Percentiles rank a stretch among this genome's conserved stretches.
phyloP scores from a whole-genome alignment of 495 filamentous ascomycete species.

The Hypoxylon fuscum region DNA sequence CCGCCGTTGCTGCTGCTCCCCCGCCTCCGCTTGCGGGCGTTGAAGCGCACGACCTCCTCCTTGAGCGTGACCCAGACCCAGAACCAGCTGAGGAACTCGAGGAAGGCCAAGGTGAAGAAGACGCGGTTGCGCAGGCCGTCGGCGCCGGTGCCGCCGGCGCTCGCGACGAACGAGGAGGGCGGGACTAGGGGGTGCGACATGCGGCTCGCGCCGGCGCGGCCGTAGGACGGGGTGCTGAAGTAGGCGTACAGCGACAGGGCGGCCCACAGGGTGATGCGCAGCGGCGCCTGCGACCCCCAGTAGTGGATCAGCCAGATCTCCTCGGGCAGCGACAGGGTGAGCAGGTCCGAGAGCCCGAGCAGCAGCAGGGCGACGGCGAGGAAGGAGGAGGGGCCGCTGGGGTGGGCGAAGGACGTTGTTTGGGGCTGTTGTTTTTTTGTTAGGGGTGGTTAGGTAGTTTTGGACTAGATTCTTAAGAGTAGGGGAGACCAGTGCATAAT shows the following conservation, averaged over 20 bases:
- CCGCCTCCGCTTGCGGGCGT: slow-evolving; percentile 45
- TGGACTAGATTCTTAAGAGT: neutral
- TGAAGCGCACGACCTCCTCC: slow-evolving; percentile 56
- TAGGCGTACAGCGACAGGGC: slow-evolving; percentile 74
- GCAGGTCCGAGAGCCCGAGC: slow-evolving; percentile 75
- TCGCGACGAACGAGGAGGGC: slow-evolving; percentile 6
- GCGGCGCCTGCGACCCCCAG: slow-evolving; percentile 76
- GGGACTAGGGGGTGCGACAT: slow-evolving; percentile 41
- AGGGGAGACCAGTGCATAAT: neutral
- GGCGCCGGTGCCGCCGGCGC: slow-evolving; percentile 48
- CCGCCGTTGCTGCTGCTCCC: slow-evolving; percentile 44
- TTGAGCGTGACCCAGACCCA: slow-evolving; percentile 73
- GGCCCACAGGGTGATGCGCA: slow-evolving; percentile 73
- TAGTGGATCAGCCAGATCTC: slow-evolving; percentile 67
- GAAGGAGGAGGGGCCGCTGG: slow-evolving; percentile 74
- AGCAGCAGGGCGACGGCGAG: slow-evolving; percentile 73
- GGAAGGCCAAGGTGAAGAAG: slow-evolving; percentile 83
- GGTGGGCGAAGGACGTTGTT: slow-evolving; percentile 66
- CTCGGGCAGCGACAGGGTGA: slow-evolving; percentile 74
- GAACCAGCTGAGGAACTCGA: slow-evolving; percentile 89
- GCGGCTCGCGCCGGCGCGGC: slow-evolving; percentile 21
- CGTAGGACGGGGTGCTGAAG: slow-evolving; percentile 55
- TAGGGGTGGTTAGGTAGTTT: slow-evolving; percentile 1
- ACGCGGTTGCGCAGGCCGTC: slow-evolving; percentile 79
- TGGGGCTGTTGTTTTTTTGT: slow-evolving; percentile 45